Evolutionary conservation across 148 eudicot genomes (phyloP).

Genomic region (Polygonum maritimum): DNA sequence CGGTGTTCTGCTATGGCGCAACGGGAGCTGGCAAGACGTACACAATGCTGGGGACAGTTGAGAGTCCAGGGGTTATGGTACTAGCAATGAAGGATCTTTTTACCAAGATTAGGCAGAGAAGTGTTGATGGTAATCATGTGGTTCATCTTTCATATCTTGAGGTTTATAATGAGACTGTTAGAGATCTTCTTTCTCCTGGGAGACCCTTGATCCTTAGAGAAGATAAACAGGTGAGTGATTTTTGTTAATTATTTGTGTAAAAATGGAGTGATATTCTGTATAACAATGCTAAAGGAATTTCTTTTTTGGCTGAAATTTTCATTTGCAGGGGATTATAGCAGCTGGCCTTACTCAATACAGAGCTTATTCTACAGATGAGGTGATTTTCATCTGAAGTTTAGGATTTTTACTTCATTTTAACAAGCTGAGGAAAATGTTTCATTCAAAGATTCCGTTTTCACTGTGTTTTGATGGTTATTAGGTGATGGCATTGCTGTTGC

Average conservation of each 20-base stretch:
- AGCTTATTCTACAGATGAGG: conserved; percentile 92
- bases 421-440: background rate
- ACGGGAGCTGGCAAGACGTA: conserved; percentile 92
- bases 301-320: background rate
- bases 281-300: background rate
- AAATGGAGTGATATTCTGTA: background rate
- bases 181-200: conserved; percentile 89
- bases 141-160: conserved; percentile 83
- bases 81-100: conserved; percentile 84
- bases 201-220: conserved; percentile 80
- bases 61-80: conserved; percentile 85
- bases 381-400: conserved; percentile 7
- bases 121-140: conserved; percentile 69
- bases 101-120: conserved; percentile 67
- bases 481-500: conserved; percentile 91
- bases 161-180: conserved; percentile 88
- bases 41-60: conserved; percentile 79
- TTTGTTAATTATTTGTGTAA: no score
- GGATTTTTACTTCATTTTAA: background rate
- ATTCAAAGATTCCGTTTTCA: background rate
- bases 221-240: conserved; percentile 70
- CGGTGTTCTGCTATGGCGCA: conserved; percentile 88
- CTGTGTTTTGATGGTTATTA: conserved; percentile 20
- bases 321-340: conserved; percentile 68
- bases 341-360: conserved; percentile 80